Conservation (phyloP, 1,284 basidiomycete species). For the Irpex sp. region DNA sequence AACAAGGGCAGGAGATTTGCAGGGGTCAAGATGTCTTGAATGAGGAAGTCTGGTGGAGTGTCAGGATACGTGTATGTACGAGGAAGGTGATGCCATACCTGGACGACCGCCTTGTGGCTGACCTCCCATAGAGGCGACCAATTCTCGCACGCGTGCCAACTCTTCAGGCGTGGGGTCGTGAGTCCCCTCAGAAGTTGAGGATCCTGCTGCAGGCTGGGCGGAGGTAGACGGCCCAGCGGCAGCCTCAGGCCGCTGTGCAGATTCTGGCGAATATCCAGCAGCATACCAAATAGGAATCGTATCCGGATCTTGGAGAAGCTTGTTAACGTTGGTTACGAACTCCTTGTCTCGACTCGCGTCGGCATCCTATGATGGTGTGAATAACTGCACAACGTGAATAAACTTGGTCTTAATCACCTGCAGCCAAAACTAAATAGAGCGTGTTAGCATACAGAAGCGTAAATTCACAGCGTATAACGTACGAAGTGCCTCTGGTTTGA, state of each 20-base stretch:
- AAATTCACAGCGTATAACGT: slow-evolving; percentile 27
- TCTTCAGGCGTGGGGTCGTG: slow-evolving; percentile 22
- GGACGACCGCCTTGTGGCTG: slow-evolving; percentile 5
- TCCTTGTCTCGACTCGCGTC: slow-evolving; percentile 66
- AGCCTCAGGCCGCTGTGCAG: background rate
- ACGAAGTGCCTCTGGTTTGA: slow-evolving; percentile 81
- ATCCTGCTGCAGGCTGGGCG: background rate
- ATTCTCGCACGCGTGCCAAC: slow-evolving; percentile 23
- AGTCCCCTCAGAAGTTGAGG: slow-evolving; percentile 1
- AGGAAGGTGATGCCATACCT: slow-evolving; percentile 5
- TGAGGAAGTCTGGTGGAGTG: slow-evolving; percentile 47
- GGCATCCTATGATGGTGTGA: slow-evolving; percentile 45
- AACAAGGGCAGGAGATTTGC: slow-evolving; percentile 68
- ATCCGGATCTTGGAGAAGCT: slow-evolving; percentile 61
- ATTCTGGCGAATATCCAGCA: slow-evolving; percentile 10
- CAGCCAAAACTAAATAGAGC: slow-evolving; percentile 66
- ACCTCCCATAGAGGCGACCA: slow-evolving; percentile 22
- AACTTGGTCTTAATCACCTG: slow-evolving; percentile 47
- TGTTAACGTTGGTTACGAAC: slow-evolving; percentile 67
- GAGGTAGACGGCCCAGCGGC: slow-evolving; percentile 5
- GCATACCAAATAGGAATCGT: slow-evolving; percentile 56
- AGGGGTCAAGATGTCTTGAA: slow-evolving; percentile 73
- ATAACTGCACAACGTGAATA: background rate
- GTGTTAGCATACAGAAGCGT: background rate
- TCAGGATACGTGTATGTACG: background rate